These are phyloP conservation scores for Leonotis leonurus DNA, from an alignment of 257 asterid genomes.

Conservation along the genomic window DNA sequence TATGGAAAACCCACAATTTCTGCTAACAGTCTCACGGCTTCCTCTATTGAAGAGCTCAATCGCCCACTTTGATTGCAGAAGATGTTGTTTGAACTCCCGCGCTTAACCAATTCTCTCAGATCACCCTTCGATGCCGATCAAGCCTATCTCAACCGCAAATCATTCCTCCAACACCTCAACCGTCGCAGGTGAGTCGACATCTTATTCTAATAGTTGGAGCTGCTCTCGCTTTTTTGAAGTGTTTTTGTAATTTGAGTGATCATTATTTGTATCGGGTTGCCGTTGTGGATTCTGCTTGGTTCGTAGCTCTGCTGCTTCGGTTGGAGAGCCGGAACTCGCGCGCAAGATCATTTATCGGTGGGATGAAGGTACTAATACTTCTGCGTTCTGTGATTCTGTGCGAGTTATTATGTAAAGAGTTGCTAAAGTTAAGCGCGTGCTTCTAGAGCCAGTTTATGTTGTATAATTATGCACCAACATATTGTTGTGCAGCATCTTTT, in stretches of 20 bases:
- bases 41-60: background rate
- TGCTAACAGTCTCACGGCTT: background rate
- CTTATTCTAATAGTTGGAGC: background rate
- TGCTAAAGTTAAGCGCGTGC: background rate
- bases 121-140: conserved; percentile 85
- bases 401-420: background rate
- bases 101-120: conserved; percentile 71
- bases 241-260: background rate
- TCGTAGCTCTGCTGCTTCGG: conserved; percentile 48
- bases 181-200: conserved; percentile 34
- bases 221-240: background rate
- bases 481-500: conserved; percentile 50
- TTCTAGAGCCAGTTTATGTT: background rate
- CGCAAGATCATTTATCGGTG: conserved; percentile 56
- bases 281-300: background rate
- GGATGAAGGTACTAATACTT: conserved; percentile 73
- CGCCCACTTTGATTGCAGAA: conserved; percentile 8
- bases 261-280: background rate
- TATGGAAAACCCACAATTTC: background rate
- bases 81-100: conserved; percentile 79
- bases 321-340: conserved; percentile 69
- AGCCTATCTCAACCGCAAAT: conserved; percentile 74
- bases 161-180: conserved; percentile 50
- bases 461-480: background rate
- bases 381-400: background rate